These are phyloP conservation scores for Cytospora leucostoma DNA, from an alignment of 2,329 filamentous ascomycete species.

Conservation along the genomic window DNA sequence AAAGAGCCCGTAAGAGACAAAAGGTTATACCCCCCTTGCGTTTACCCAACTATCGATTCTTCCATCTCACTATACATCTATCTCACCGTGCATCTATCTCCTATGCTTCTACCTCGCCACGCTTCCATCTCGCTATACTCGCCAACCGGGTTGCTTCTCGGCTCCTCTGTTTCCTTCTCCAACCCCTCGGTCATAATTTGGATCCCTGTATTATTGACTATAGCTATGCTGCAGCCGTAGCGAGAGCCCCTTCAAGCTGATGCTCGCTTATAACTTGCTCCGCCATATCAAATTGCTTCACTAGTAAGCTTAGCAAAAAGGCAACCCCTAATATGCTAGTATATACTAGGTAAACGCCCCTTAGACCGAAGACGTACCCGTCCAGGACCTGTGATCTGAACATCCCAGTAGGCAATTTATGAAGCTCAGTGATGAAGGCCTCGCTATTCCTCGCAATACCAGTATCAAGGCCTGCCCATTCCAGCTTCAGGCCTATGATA, in stretches of 20 bases:
- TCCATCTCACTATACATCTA: too few relatives aligned
- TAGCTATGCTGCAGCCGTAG: too few relatives aligned
- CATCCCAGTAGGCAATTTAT: neutral
- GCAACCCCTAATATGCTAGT: constrained; percentile 3
- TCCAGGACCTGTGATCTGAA: neutral
- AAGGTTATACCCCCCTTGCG: too few relatives aligned
- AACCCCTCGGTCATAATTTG: too few relatives aligned
- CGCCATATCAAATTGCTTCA: constrained; percentile 3
- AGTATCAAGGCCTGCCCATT: constrained; percentile 1
- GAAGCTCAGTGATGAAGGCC: constrained; percentile 1
- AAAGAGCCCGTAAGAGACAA: too few relatives aligned
- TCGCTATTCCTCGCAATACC: constrained; percentile 4
- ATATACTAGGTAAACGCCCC: constrained; percentile 5
- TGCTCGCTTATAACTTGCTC: constrained; percentile 8
- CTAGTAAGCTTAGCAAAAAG: constrained; percentile 9
- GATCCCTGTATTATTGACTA: too few relatives aligned
- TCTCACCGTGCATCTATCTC: too few relatives aligned
- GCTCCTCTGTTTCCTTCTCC: too few relatives aligned
- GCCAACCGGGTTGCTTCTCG: too few relatives aligned
- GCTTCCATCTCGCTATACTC: too few relatives aligned
- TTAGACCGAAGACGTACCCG: constrained; percentile 5
- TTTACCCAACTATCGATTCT: too few relatives aligned
- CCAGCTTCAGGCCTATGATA: constrained; percentile 26
- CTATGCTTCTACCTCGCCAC: too few relatives aligned
- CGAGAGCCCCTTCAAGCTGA: neutral